Percentiles rank a stretch among this genome's conserved stretches.
Conservation (phyloP, 139 green algal species). For the Chlorella sp. region DNA sequence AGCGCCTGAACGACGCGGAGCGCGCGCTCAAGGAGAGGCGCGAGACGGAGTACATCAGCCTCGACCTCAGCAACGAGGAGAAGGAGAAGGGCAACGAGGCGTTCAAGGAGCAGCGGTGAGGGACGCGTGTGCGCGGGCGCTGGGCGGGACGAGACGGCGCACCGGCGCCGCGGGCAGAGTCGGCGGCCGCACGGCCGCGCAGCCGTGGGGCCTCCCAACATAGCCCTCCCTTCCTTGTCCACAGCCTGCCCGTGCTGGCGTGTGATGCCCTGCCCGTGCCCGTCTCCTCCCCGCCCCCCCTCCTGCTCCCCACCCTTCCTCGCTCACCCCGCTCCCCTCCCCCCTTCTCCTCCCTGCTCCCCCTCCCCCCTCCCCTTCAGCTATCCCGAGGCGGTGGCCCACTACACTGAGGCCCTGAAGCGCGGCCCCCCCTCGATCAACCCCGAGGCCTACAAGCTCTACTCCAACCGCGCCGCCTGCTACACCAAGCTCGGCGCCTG, state of each 20-base stretch:
- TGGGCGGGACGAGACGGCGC: too few species aligned
- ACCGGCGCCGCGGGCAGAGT: too few species aligned
- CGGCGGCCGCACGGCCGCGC: too few species aligned
- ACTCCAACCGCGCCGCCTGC: constrained; percentile 96
- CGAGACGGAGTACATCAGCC: constrained; percentile 88
- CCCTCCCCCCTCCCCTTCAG: too few species aligned
- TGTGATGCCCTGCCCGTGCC: not conserved
- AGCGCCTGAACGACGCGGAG: constrained; percentile 91
- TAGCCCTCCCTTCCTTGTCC: too few species aligned
- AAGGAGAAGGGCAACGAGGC: constrained; percentile 88
- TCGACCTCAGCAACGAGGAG: constrained; percentile 77
- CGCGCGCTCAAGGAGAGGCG: constrained; percentile 77
- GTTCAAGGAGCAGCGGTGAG: constrained; percentile 85
- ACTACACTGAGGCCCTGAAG: constrained; percentile 97
- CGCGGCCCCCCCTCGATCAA: constrained; percentile 80
- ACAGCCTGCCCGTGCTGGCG: too few species aligned
- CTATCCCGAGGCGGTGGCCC: constrained; percentile 90
- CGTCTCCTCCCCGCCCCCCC: not conserved
- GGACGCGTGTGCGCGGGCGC: not conserved
- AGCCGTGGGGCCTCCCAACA: too few species aligned
- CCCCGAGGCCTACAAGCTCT: constrained; percentile 96
- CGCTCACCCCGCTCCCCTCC: too few species aligned
- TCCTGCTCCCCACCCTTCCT: too few species aligned
- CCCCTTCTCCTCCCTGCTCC: too few species aligned
- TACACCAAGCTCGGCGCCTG: constrained; percentile 98